Evolutionary conservation across 73 alveolate genomes (phyloP), one percentile per base, ranked within the genome.

Genomic region (Paramecium caudatum): DNA sequence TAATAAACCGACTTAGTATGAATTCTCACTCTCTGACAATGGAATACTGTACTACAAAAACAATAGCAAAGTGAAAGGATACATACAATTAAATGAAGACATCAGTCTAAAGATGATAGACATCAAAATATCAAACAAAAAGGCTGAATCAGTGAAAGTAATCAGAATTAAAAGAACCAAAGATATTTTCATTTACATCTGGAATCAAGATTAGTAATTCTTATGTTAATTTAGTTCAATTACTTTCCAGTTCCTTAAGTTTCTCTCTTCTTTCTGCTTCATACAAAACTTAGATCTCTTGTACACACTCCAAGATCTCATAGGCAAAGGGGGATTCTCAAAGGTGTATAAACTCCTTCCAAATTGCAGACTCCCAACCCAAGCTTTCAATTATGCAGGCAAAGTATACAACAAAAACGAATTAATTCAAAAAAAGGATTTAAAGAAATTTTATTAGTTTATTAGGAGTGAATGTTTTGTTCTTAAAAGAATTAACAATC

Each of bases 301-400:
- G 3, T 70, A 70, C 16, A 34, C 36, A 3, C 0, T 70, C 3
- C 23, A 70, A 23, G 87, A 70, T 34, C n/a, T 70, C n/a, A 34
- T 70, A 1, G 87, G 87, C 13, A 70, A 41, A 17, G 87, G 87
- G 6, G 87, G 87, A 16, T 70, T 70, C 65, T 70, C 87, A 12
- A 70, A 70, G 43, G 87, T 70, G 5, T 70, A 70, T 70, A 32
- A 19, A 1, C 65, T 70, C 10, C n/a, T 37, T 0, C 87, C 87
- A 13, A 37, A 13, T 34, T 21, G 19, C 33, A 17, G 70, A 49
- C 33, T 49, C 2, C 70, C 70, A 21, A 49, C 19, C 13, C 33
- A 49, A 8, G 13, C 70, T 19, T 49, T 49, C 12, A 70, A 37
- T 16, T 34, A 23, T 70, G 87, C 87, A 34, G 87, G 87, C 7